Conservation (phyloP, 164 flowering plant genomes). For the Protea cynaroides region DNA sequence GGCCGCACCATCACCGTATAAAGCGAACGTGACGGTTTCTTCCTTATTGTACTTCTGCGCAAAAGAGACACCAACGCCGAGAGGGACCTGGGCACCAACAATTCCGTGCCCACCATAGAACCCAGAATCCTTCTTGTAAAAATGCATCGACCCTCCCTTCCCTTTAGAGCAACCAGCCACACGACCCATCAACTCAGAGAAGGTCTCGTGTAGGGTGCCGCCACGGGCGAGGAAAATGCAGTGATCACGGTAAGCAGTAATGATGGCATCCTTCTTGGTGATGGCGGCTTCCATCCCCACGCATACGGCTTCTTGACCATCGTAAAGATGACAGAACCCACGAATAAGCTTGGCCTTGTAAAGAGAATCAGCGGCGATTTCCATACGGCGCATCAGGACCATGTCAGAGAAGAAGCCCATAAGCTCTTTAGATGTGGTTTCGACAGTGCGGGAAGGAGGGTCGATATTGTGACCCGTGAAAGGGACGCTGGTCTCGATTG, state of each 20-base stretch:
- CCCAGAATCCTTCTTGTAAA: constrained; percentile 51
- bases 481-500: constrained; percentile 53
- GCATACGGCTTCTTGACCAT: constrained; percentile 74
- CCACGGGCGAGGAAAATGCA: constrained; percentile 57
- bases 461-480: constrained; percentile 57
- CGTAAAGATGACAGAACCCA: constrained; percentile 69
- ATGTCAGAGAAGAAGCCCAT: constrained; percentile 37
- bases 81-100: constrained; percentile 72
- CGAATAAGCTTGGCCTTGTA: constrained; percentile 53
- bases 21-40: constrained; percentile 47
- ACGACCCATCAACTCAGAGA: constrained; percentile 69
- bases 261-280: constrained; percentile 55
- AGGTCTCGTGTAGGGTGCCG: constrained; percentile 43
- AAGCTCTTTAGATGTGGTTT: constrained; percentile 34
- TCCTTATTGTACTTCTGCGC: constrained; percentile 67
- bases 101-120: constrained; percentile 78
- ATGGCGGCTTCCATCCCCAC: constrained; percentile 76
- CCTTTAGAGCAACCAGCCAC: constrained; percentile 59
- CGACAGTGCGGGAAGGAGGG: constrained; percentile 42
- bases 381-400: constrained; percentile 49
- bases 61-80: constrained; percentile 60
- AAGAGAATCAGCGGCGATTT: constrained; percentile 52
- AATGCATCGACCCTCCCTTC: constrained; percentile 83
- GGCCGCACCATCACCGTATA: constrained; percentile 82
- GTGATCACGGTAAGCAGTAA: constrained; percentile 75